These are phyloP conservation scores for Escallonia herrerae DNA, from an alignment of 129 eudicot species.

Conservation along the genomic window DNA sequence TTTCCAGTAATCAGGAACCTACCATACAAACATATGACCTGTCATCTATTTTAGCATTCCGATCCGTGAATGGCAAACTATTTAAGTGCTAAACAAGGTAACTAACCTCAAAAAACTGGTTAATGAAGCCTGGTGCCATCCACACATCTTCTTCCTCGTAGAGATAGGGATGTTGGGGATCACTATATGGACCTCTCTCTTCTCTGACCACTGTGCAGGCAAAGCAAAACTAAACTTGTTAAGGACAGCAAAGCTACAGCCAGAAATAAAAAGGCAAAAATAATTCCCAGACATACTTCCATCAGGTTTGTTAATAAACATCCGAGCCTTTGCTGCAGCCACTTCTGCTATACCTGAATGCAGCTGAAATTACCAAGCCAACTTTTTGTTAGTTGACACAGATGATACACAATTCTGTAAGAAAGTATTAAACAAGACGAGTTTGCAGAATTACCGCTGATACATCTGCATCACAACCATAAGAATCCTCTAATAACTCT, in stretches of 20 bases:
- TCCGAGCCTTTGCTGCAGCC: constrained; percentile 96
- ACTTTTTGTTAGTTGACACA: constrained; percentile 16
- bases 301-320: constrained; percentile 93
- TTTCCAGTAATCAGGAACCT: constrained; percentile 99
- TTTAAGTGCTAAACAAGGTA: not conserved
- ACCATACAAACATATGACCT: constrained; percentile 9
- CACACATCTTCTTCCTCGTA: constrained; percentile 96
- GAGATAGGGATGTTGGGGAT: constrained; percentile 92
- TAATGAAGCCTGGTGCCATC: constrained; percentile 99
- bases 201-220: constrained; percentile 78
- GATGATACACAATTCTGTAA: not conserved
- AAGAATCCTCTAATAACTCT: constrained; percentile 50
- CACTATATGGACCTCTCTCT: constrained; percentile 80
- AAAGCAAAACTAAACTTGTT: constrained; percentile 1
- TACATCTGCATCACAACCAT: constrained; percentile 68
- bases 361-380: constrained; percentile 44
- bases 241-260: not conserved
- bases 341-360: constrained; percentile 95
- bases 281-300: constrained; percentile 50
- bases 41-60: not conserved
- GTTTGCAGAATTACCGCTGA: constrained; percentile 45
- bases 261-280: not conserved
- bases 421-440: too few relatives aligned
- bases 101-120: constrained; percentile 81
- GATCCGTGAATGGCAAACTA: not conserved